Base-by-base conservation (phyloP, 768 basidiomycete genomes). In the Amyloporia xantha region DNA sequence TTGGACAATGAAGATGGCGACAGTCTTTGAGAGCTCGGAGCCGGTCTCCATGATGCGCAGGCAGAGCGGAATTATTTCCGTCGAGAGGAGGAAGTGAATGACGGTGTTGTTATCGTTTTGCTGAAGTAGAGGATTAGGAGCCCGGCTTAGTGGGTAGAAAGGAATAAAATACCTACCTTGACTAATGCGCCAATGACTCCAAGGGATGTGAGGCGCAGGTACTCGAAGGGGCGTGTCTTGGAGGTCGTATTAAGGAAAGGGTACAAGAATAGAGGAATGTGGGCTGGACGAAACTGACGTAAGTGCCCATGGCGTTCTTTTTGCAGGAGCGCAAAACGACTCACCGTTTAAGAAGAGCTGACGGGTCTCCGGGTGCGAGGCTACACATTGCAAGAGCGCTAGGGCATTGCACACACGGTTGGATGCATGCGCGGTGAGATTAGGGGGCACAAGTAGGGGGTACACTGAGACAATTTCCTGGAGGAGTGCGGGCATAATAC, bases 1-100 rank as follows among this genome's bases (percentile, higher is more conserved):
- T 67, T 99, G 96, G 3, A 99, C 96, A 61, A 99, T 99, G 69
- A 99, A 99, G 61, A 99, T 99, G 37, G 96, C 96, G 39, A 99
- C 96, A 1, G 96, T 99, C 71, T 99, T 99, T 50, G 90, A 92
- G 15, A 99, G 80, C 60, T 99, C 96, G 2, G 94, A 96, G 37
- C 96, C 96, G 2, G 96, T 97, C 68, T 99, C 96, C 96, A 99
- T 99, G 67, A 99, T 99, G 45, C 96, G 86, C 44, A 99, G 81
- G 65, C 96, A 99, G 55, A 99, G 86, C 28, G 96, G 96, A 63
- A 99, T 99, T 66, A 99, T 99, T 74, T 99, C 96, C 47, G 96
- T 99, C 3, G 94, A 96, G 39, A 99, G 81, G 37, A 99, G 78
- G 75, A 99, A 99, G 71, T 97, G 95, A 67, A 99, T 98, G 57